phyloP scores from a whole-genome alignment of 345 rosid species.

The Brassica rapa region DNA sequence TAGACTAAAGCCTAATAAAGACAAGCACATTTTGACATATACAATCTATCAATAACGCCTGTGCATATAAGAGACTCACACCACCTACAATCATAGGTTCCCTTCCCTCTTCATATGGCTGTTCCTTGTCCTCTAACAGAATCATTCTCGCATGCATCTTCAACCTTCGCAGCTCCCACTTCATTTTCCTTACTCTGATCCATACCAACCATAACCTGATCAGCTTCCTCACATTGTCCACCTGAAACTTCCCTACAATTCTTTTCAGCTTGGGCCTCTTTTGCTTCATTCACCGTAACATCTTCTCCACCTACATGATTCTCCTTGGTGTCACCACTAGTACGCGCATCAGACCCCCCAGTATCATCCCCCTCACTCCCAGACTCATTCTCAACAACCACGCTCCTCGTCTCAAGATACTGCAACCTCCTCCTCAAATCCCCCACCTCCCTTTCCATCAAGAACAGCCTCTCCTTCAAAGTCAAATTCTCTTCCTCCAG shows the following conservation, averaged over 20 bases:
- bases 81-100: neutral
- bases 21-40: conserved; percentile 30
- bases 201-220: conserved; percentile 7
- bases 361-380: conserved; percentile 70
- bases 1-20: conserved; percentile 22
- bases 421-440: conserved; percentile 87
- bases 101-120: neutral
- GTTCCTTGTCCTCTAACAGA: conserved; percentile 26
- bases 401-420: conserved; percentile 71
- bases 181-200: conserved; percentile 24
- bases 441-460: conserved; percentile 87
- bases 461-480: conserved; percentile 79
- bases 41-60: conserved; percentile 26
- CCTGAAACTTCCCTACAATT: conserved; percentile 9
- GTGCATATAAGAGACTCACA: conserved; percentile 44
- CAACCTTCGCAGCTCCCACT: conserved; percentile 14
- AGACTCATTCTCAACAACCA: conserved; percentile 59
- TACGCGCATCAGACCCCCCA: conserved; percentile 58
- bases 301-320: conserved; percentile 29
- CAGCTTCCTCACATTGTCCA: conserved; percentile 17
- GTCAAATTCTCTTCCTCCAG: conserved; percentile 94
- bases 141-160: conserved; percentile 21
- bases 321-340: conserved; percentile 37
- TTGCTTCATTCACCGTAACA: neutral
- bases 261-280: conserved; percentile 10